Evolutionary conservation across 306 rosid species (phyloP), one percentile per base, ranked within the genome.

Genomic region (Rosa multiflora): DNA sequence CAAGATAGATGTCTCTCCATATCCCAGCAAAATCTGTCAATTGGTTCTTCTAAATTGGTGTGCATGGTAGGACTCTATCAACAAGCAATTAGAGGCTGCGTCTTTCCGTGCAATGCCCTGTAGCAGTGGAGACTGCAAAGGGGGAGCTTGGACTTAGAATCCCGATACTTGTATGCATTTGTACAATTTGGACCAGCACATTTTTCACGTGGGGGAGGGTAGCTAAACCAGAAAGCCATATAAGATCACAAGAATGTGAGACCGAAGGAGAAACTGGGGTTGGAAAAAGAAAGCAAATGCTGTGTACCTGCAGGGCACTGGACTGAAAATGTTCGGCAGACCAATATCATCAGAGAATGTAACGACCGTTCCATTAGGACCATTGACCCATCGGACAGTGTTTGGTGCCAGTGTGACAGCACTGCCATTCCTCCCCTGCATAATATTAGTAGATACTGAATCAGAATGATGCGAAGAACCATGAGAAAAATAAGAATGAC

Each of bases 111-210:
- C 39, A 90, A 48, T 72, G 84, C 91, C 79, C 66, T 88, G 85
- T 85, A 90, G 76, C 94, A 90, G 23, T 83, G 83, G 61, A 90
- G 92, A 71, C 91, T 88, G 73, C 92, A 88, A 42, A 88, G 86
- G 42, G 94, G 92, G 63, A 88, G 91, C 82, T 90, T 87, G 26
- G 88, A 90, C 70, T 80, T 90, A 62, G 94, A 88, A 83, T 87
- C 89, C 26, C 92, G 79, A 66, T 90, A 87, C 87, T 88, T 87
- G 91, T 85, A 90, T 39, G 83, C 76, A 58, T 88, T 90, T 11
- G 80, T 78, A 74, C 92, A 90, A 70, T 79, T 81, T 11, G 90
- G 92, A 61, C 90, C 89, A 0, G 87, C 88, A 29, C 94, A 90
- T 76, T 67, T 87, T 84, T 90, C 94, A 5, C 89, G 83, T 0